Evolutionary conservation across 2,329 filamentous ascomycete genomes (phyloP).

Genomic region (Metarhizium album): DNA sequence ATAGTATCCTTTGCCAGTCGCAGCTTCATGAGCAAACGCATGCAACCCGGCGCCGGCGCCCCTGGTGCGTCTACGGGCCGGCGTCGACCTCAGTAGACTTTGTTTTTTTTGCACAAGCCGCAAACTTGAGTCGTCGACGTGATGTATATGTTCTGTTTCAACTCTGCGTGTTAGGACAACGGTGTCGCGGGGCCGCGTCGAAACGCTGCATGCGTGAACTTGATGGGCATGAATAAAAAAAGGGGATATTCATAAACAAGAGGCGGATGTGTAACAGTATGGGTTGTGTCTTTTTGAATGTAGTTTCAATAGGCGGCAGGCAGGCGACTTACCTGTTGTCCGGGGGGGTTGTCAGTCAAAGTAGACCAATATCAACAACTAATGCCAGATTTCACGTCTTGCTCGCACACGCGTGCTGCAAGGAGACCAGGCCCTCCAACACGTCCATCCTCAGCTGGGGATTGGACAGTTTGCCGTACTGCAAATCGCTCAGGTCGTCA

Average conservation of each 20-base stretch:
- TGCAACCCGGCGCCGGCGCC: slow-evolving; percentile 13
- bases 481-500: slow-evolving; percentile 67
- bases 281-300: background rate
- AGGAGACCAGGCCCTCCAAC: slow-evolving; percentile 47
- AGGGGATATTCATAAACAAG: background rate
- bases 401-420: slow-evolving; percentile 49
- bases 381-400: slow-evolving; percentile 18
- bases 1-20: slow-evolving; percentile 62
- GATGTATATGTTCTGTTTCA: background rate
- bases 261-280: background rate
- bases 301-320: background rate
- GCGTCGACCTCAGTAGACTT: slow-evolving; percentile 2
- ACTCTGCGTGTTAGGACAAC: background rate
- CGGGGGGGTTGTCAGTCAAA: background rate
- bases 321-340: background rate
- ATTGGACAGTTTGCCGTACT: slow-evolving; percentile 66
- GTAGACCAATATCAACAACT: background rate
- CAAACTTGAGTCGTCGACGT: background rate
- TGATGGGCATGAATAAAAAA: background rate
- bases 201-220: background rate
- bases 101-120: background rate
- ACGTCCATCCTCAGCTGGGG: slow-evolving; percentile 53
- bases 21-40: slow-evolving; percentile 50
- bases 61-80: slow-evolving; percentile 6
- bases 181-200: background rate